phyloP scores from a whole-genome alignment of 2,329 filamentous ascomycete species.

The Periconia macrospinosa region DNA sequence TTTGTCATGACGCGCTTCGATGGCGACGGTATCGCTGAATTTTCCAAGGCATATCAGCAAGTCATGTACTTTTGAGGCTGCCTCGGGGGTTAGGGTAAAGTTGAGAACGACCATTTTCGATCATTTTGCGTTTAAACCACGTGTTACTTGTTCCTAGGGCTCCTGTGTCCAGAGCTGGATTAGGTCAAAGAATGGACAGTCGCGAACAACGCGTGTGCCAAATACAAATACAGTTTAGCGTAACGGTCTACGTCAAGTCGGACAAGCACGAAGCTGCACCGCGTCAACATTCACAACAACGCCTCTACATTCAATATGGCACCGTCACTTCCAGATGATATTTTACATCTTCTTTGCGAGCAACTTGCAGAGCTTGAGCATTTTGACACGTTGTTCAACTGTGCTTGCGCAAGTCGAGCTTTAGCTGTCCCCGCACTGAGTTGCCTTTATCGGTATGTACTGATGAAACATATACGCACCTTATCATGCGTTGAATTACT shows the following conservation, averaged over 20 bases:
- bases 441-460: constrained; percentile 63
- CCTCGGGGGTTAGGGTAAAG: constrained; percentile 75
- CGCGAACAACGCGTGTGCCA: constrained; percentile 24
- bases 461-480: constrained; percentile 29
- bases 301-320: constrained; percentile 24
- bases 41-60: constrained; percentile 73
- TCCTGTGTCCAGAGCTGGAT: neutral
- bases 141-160: neutral
- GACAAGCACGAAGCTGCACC: neutral
- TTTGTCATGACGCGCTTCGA: constrained; percentile 71
- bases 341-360: constrained; percentile 63
- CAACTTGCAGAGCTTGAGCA: constrained; percentile 60
- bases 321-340: constrained; percentile 56
- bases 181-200: constrained; percentile 3
- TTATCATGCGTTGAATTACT: constrained; percentile 13
- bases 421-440: constrained; percentile 63
- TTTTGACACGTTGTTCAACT: constrained; percentile 63
- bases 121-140: neutral
- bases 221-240: constrained; percentile 15
- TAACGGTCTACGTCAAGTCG: too few species aligned
- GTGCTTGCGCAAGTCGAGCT: constrained; percentile 58
- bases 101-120: constrained; percentile 55
- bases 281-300: constrained; percentile 11
- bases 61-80: constrained; percentile 71
- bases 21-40: constrained; percentile 76